A percentile compares a stretch with the other conserved stretches of the same genome.
Conservation (phyloP, 768 basidiomycete species). For the Lepiota venenata region DNA sequence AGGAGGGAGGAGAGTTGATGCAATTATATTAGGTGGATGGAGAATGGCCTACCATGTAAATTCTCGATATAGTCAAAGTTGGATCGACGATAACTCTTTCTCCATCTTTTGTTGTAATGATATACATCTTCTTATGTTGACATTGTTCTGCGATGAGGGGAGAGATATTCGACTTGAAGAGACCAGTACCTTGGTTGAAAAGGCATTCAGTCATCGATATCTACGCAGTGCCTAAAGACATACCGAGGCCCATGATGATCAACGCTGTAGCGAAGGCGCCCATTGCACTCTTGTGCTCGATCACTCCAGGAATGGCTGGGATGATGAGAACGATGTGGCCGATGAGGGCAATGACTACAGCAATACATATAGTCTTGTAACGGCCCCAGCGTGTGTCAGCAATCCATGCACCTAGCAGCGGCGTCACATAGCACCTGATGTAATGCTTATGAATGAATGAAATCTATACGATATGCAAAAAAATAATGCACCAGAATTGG, state of each 20-base stretch:
- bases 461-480: constrained; percentile 6
- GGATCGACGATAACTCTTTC: constrained; percentile 80
- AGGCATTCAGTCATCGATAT: constrained; percentile 1
- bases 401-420: constrained; percentile 61
- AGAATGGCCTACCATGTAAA: constrained; percentile 60
- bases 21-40: background rate
- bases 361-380: constrained; percentile 62
- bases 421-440: constrained; percentile 53
- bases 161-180: constrained; percentile 77
- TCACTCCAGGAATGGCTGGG: constrained; percentile 64
- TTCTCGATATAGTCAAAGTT: constrained; percentile 56
- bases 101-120: constrained; percentile 46
- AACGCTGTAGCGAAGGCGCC: constrained; percentile 57
- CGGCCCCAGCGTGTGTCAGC: constrained; percentile 70
- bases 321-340: constrained; percentile 67
- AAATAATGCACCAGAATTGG: constrained; percentile 53
- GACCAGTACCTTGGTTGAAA: constrained; percentile 45
- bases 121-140: constrained; percentile 48
- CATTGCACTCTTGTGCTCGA: constrained; percentile 47
- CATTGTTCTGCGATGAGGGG: constrained; percentile 81
- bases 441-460: constrained; percentile 8
- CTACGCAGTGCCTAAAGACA: background rate
- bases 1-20: background rate
- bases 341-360: constrained; percentile 52
- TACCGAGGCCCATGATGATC: constrained; percentile 53